Evolutionary conservation across 371 early-diverging fungal genomes (phyloP).

Genomic region (Apophysomyces trapeziformis): DNA sequence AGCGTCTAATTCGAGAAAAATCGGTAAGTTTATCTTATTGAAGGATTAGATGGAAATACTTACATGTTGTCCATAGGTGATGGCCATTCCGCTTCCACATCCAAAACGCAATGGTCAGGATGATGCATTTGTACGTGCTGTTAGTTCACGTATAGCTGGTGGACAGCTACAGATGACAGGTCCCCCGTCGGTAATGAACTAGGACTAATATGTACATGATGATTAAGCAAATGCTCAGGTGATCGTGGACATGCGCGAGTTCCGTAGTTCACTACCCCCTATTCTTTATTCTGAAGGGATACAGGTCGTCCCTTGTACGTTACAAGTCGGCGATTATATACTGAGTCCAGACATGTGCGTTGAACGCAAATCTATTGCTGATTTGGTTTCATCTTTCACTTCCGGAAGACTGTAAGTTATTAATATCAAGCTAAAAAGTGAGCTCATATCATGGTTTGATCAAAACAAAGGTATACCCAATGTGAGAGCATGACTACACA

Average conservation of each 20-base stretch:
- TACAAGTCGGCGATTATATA: conserved; percentile 96
- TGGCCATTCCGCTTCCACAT: conserved; percentile 74
- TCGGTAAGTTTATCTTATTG: conserved; percentile 54
- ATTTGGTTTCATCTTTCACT: conserved; percentile 84
- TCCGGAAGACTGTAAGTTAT: conserved; percentile 87
- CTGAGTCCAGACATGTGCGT: conserved; percentile 88
- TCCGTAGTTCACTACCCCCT: conserved; percentile 90
- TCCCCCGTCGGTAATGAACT: conserved; percentile 30
- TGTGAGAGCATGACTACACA: conserved; percentile 87
- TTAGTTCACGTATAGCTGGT: conserved; percentile 64
- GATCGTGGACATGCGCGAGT: conserved; percentile 95
- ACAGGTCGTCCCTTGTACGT: conserved; percentile 79
- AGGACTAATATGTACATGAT: not conserved
- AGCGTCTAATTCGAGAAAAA: conserved; percentile 90
- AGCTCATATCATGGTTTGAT: not conserved
- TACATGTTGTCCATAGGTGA: conserved; percentile 42
- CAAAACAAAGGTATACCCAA: conserved; percentile 74
- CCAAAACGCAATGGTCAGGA: conserved; percentile 41
- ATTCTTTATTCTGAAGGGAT: conserved; percentile 84
- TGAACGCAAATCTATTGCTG: conserved; percentile 94
- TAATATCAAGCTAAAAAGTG: not conserved
- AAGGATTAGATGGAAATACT: not conserved
- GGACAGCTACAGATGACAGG: conserved; percentile 40
- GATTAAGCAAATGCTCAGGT: conserved; percentile 42
- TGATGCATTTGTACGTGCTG: conserved; percentile 56